Conservation (phyloP, 345 rosid species). For the Sapria himalayana region DNA sequence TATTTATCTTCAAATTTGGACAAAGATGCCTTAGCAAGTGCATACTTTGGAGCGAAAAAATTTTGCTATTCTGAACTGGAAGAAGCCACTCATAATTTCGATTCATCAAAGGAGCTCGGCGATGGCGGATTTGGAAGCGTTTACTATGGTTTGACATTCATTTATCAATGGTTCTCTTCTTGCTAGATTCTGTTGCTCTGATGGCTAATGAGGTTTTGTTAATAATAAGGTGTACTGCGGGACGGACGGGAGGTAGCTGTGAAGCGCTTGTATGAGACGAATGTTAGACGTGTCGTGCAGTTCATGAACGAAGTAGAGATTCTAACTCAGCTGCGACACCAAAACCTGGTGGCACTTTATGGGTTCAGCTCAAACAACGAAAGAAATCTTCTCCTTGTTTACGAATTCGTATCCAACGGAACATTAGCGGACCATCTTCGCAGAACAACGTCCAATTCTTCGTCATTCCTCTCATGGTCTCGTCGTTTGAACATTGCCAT, state of each 20-base stretch:
- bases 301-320: slow-evolving; percentile 67
- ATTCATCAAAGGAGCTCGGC: slow-evolving; percentile 56
- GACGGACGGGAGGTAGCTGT: slow-evolving; percentile 77
- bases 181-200: background rate
- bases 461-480: slow-evolving; percentile 38
- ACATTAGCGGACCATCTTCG: slow-evolving; percentile 77
- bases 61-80: slow-evolving; percentile 54
- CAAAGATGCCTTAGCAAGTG: slow-evolving; percentile 25
- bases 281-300: slow-evolving; percentile 48
- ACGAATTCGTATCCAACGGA: slow-evolving; percentile 76
- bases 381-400: slow-evolving; percentile 67
- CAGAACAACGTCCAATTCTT: slow-evolving; percentile 22
- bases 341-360: slow-evolving; percentile 41
- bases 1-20: slow-evolving; percentile 21
- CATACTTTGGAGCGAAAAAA: slow-evolving; percentile 50
- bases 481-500: slow-evolving; percentile 50
- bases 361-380: slow-evolving; percentile 70
- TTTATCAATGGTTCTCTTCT: background rate
- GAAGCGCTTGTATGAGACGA: slow-evolving; percentile 51
- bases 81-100: slow-evolving; percentile 57
- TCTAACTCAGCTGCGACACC: slow-evolving; percentile 41
- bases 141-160: slow-evolving; percentile 37
- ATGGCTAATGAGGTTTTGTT: background rate
- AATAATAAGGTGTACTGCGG: slow-evolving; percentile 29
- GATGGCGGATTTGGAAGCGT: slow-evolving; percentile 86